Evolutionary conservation across 495 filamentous ascomycete genomes (phyloP), one percentile per base, ranked within the genome.

Genomic region (Cenococcum geophilum): DNA sequence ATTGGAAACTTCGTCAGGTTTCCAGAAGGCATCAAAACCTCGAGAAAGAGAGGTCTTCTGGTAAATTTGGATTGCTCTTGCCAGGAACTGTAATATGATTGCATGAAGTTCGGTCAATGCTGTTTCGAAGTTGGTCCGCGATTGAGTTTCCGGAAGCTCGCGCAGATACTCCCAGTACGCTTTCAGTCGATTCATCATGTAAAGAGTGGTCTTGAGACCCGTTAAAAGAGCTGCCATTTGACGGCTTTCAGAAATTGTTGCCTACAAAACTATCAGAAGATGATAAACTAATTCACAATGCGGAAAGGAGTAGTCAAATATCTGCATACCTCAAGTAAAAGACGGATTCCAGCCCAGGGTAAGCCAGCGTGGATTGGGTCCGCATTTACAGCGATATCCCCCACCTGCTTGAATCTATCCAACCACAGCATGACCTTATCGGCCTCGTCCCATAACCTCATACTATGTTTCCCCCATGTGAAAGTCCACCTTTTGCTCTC

Each of bases 351-450:
- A 8, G 59, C 59, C 77, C 77, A 78, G 10, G 77, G 75, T 36
- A 78, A 56, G 9, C 68, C 71, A 16, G 73, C 70, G 68, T 78
- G 75, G 1, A 58, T 61, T 23, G 72, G 75, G 61, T 78, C 75
- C 42, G 68, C 66, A 49, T 74, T 70, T 5, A 68, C 58, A n/a
- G 71, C 69, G 10, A 71, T 58, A 58, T 77, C 74, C 22, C 76
- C 75, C 42, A 77, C 42, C 9, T 60, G 61, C 51, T 70, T 73
- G 59, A 77, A 78, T 43, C 69, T 72, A 16, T 73, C 60, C 2
- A 77, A 56, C 73, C 74, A 77, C 4, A 18, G 56, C 8, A 70
- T 57, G 5, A 77, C 59, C 55, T 74, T 77, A 9, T 53, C 45
- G 1, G 57, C 57, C 27, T 50, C 48, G 1, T 53, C 57, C 5